Evolutionary conservation across 441 rosid genomes (phyloP).

Genomic region (Populus hybrid): DNA sequence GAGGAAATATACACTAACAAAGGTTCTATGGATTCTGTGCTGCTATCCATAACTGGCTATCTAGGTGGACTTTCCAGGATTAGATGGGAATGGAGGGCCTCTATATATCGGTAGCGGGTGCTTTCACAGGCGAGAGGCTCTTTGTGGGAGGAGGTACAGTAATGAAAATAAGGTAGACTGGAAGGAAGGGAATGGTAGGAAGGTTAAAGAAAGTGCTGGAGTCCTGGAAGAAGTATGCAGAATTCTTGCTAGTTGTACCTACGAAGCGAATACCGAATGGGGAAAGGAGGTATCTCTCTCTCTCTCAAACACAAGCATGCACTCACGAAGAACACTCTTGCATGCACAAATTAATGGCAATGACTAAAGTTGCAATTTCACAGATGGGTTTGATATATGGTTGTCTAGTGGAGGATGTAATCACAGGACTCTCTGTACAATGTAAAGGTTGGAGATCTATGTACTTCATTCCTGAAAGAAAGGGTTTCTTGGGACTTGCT

Average conservation of each 20-base stretch:
- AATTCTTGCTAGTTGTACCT: conserved; percentile 55
- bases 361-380: background rate
- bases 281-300: conserved; percentile 51
- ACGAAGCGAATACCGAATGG: conserved; percentile 58
- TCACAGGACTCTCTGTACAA: conserved; percentile 68
- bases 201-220: conserved; percentile 9
- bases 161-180: conserved; percentile 19
- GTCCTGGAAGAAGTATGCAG: conserved; percentile 36
- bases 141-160: conserved; percentile 44
- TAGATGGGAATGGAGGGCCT: conserved; percentile 70
- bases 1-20: background rate
- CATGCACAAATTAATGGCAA: background rate
- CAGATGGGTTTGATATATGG: conserved; percentile 83
- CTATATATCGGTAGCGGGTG: conserved; percentile 67
- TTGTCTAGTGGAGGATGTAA: conserved; percentile 67
- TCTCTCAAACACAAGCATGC: background rate
- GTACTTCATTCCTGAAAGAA: conserved; percentile 49
- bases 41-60: background rate
- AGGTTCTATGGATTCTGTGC: background rate
- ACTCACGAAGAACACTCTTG: background rate
- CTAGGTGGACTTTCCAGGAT: conserved; percentile 61
- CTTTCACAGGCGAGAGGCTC: conserved; percentile 73
- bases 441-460: conserved; percentile 76
- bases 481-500: conserved; percentile 57
- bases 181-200: conserved; percentile 17